Evolutionary conservation across 2,329 filamentous ascomycete species (phyloP).

Genomic region (Fusarium ambrosium): DNA sequence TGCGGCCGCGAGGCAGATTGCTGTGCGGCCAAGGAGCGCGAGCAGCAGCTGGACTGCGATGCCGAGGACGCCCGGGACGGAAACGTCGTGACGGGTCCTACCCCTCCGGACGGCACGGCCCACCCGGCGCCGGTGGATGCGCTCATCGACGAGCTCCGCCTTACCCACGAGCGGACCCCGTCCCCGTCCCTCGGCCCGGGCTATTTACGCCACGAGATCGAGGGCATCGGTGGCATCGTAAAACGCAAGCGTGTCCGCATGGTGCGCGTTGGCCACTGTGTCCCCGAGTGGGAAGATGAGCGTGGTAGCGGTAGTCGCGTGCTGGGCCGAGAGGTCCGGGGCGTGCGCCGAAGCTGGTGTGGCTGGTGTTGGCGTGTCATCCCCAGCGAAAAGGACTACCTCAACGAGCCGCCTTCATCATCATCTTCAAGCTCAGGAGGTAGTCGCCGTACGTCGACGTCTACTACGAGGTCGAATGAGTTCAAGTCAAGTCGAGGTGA

Average conservation of each 20-base stretch:
- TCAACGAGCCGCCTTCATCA: slow-evolving; percentile 43
- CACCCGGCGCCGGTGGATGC: slow-evolving; percentile 41
- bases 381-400: slow-evolving; percentile 65
- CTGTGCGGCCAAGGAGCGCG: slow-evolving; percentile 80
- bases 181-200: slow-evolving; percentile 73
- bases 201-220: slow-evolving; percentile 89
- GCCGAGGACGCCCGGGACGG: slow-evolving; percentile 76
- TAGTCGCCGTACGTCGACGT: slow-evolving; percentile 43
- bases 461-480: slow-evolving; percentile 35
- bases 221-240: slow-evolving; percentile 88
- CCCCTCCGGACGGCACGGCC: slow-evolving; percentile 6
- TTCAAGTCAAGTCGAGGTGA: slow-evolving; percentile 20
- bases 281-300: slow-evolving; percentile 89
- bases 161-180: slow-evolving; percentile 57
- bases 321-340: slow-evolving; percentile 77
- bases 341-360: slow-evolving; percentile 84
- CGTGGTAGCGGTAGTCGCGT: slow-evolving; percentile 71
- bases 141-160: slow-evolving; percentile 50
- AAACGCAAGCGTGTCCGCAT: slow-evolving; percentile 90
- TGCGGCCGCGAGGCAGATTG: slow-evolving; percentile 86
- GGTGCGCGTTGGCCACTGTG: slow-evolving; percentile 84
- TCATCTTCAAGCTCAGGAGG: slow-evolving; percentile 43
- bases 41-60: slow-evolving; percentile 88
- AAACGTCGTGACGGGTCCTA: slow-evolving; percentile 38
- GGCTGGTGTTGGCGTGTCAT: slow-evolving; percentile 90